Evolutionary conservation across 371 early-diverging fungal species (phyloP), one percentile per base, ranked within the genome.

Genomic region (Circinella minor): DNA sequence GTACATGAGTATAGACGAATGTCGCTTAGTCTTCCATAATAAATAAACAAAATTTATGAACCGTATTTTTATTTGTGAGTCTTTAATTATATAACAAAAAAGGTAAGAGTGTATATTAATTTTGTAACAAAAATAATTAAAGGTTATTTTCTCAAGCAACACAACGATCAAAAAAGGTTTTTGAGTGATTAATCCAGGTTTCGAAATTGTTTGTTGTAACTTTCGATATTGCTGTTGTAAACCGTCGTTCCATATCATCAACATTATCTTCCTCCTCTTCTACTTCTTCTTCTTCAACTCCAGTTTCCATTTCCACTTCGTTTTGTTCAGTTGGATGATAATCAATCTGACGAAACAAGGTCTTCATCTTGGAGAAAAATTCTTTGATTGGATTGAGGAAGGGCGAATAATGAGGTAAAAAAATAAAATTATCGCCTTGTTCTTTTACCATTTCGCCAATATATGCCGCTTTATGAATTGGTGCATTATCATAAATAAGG

Each of bases 361-460:
- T 36, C 55, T 37, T 59, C 46, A 59, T 20, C 5, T 59, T 59
- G 2, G 59, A 59, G 15, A 59, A 69, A 34, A 69, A 69, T 36
- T 69, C 47, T 37, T 69, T 63, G 34, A 69, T 69, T 34, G 69
- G 72, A 36, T 71, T 71, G 36, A 67, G 72, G 3, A 61, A 61
- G 4, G 72, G 72, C 8, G 72, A 67, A 15, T 67, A 71, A 36
- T 62, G 67, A 7, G 67, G 72, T 4, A 71, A 64, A 27, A 34
- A 38, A 13, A 64, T 36, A 46, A 61, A 57, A 11, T 38, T 37
- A 59, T 67, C 67, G 3, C 72, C 72, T 27, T 66, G 66, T 43
- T 54, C 49, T 37, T 0, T 39, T 7, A 64, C 38, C 11, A 14
- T 11, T 36, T 20, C 55, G 14, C 60, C 18, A 27, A 66, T 66